Evolutionary conservation across 495 filamentous ascomycete genomes (phyloP).

Genomic region (Pyrenula aspistea): DNA sequence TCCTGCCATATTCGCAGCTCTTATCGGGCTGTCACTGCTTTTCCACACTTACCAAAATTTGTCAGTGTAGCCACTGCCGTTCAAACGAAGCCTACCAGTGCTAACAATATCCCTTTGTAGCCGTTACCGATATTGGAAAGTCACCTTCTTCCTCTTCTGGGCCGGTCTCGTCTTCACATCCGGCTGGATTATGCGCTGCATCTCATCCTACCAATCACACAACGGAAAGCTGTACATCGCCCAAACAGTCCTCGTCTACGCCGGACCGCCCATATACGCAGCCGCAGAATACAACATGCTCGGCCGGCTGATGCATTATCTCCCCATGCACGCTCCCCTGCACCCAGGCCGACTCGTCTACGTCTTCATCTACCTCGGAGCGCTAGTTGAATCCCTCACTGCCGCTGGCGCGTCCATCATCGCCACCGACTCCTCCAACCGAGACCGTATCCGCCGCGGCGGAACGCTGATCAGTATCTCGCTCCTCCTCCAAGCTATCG

Average conservation of each 20-base stretch:
- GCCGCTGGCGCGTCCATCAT: constrained; percentile 26
- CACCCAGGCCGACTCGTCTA: constrained; percentile 24
- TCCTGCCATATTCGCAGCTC: constrained; percentile 24
- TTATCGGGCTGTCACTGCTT: constrained; percentile 21
- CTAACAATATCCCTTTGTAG: constrained; percentile 4
- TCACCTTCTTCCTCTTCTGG: constrained; percentile 33
- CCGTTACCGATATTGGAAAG: constrained; percentile 26
- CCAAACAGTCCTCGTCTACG: constrained; percentile 37
- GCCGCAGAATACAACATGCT: constrained; percentile 48
- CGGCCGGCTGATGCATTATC: constrained; percentile 37
- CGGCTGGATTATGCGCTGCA: constrained; percentile 27
- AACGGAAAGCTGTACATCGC: constrained; percentile 35
- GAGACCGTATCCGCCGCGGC: constrained; percentile 13
- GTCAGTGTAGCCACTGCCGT: constrained; percentile 6
- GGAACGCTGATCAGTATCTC: constrained; percentile 21
- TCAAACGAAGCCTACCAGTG: not conserved
- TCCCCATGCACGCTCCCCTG: constrained; percentile 28
- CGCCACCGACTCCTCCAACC: constrained; percentile 12
- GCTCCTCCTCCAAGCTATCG: constrained; percentile 21
- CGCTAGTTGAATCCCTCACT: constrained; percentile 22
- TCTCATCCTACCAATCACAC: constrained; percentile 22
- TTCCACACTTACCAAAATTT: constrained; percentile 28
- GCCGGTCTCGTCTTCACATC: constrained; percentile 25
- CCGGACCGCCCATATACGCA: constrained; percentile 41
- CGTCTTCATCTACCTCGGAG: constrained; percentile 23